Conservation (phyloP, 441 rosid species). For the Erodium texanum region DNA sequence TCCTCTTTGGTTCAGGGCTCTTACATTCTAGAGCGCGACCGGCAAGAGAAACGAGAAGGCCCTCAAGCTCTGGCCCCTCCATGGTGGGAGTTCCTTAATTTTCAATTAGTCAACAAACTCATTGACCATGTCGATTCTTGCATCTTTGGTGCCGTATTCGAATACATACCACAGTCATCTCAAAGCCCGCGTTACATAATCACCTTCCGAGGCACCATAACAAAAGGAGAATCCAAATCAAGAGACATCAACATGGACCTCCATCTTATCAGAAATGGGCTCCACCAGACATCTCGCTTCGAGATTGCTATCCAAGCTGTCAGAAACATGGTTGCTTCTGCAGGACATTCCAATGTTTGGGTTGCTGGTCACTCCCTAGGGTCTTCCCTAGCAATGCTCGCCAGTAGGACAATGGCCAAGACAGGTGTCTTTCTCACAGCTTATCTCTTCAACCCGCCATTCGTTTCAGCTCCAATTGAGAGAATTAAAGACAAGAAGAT, state of each 20-base stretch:
- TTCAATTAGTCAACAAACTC: conserved; percentile 48
- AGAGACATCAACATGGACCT: conserved; percentile 65
- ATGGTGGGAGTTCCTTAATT: conserved; percentile 87
- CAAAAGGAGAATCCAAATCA: conserved; percentile 57
- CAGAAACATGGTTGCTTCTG: conserved; percentile 52
- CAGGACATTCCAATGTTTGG: conserved; percentile 67
- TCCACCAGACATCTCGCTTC: conserved; percentile 64
- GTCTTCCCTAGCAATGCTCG: conserved; percentile 72
- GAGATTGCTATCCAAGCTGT: conserved; percentile 76
- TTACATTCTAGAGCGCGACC: conserved; percentile 74
- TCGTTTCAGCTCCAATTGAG: conserved; percentile 70
- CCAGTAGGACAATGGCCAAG: conserved; percentile 71
- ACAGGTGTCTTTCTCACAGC: conserved; percentile 45
- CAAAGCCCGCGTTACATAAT: conserved; percentile 53
- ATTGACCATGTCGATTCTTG: conserved; percentile 69
- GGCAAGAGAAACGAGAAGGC: conserved; percentile 65
- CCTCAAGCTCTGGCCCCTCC: conserved; percentile 57
- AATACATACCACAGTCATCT: conserved; percentile 39
- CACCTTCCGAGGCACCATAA: conserved; percentile 77
- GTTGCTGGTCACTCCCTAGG: conserved; percentile 92
- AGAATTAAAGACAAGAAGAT: conserved; percentile 56
- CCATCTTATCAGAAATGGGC: conserved; percentile 58
- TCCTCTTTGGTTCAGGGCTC: conserved; percentile 83
- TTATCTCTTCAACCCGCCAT: conserved; percentile 79
- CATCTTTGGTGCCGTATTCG: conserved; percentile 76